Base-by-base conservation (phyloP, 2,329 filamentous ascomycete species). In the Beauveria sp. region DNA sequence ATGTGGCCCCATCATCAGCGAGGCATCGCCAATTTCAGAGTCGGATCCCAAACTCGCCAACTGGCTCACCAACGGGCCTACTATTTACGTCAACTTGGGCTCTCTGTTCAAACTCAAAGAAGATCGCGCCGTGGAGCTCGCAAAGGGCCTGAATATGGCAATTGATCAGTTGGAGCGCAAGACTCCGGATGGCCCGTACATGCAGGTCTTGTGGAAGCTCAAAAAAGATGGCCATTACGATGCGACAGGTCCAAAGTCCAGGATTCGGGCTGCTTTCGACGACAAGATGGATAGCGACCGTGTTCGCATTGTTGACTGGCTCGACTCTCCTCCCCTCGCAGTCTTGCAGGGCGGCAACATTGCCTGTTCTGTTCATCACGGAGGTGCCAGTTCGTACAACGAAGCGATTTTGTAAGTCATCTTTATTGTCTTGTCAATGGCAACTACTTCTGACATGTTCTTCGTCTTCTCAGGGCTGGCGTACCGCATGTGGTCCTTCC, bases 21-120 rank as follows among this genome's bases (percentile, higher is more conserved):
- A 69, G 0, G 69, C 70, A 1, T 59, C 65, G 0, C 61, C 74
- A 0, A 70, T 80, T 0, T 52, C 67, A 14, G 68, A 73, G 2
- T 64, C 69, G 0, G 77, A 81, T 38, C 70, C 75, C 0, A 71
- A 75, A n/a, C 67, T 83, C 9, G 66, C 68, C 1, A 49, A 50
- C 1, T 83, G 80, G 81, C 69, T 82, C 3, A 63, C 66, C 1
- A 66, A 68, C 3, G 70, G 70, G 0, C 76, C 77, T 2, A 81
- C 78, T 0, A 67, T 83, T 0, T 72, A 80, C n/a, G 71, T 83
- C 40, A 81, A 79, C 62, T 67, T 82, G 1, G 81, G 81, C 0
- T 78, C 78, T 0, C 70, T 75, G 3, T 67, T 71, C 52, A 66
- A 65, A 0, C 66, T 72, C 4, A 66, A 69, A 0, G 67, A 72